Evolutionary conservation across 139 green algal genomes (phyloP), one percentile per base, ranked within the genome.

Genomic region (Chlorella ohadii): DNA sequence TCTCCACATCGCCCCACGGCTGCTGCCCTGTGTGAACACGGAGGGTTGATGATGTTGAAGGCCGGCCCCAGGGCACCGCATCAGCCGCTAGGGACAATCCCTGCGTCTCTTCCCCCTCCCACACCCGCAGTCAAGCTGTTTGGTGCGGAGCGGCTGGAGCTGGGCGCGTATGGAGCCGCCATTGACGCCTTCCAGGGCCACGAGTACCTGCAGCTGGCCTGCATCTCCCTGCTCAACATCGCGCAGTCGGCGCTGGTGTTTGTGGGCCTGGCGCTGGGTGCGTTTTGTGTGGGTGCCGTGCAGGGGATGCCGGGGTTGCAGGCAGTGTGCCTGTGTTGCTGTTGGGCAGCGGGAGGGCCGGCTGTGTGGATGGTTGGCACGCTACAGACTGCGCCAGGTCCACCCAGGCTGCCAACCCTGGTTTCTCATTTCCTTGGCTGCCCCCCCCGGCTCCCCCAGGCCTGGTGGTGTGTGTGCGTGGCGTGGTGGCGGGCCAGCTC

Each of bases 231-330:
- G 22, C 89, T 98, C 41, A 98, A 98, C 86, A 88, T 96, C n/a
- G 87, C 92, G 12, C 96, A 98, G 88, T 92, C 83, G 25, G 4
- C 85, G n/a, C 92, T 98, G 74, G 97, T 98, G 85, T 97, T 93
- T 47, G 17, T 71, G 5, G 94, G 94, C n/a, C 78, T 93, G 25
- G 79, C 80, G 0, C 20, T 72, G 16, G 80, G 79, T 85, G 51
- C 55, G 79, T 15, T n/a, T n/a, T n/a, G n/a, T n/a, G n/a, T n/a
- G n/a, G n/a, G n/a, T n/a, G n/a, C n/a, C n/a, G n/a, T n/a, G n/a
- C n/a, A n/a, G n/a, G n/a, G n/a, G n/a, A n/a, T n/a, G n/a, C n/a
- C n/a, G 44, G 44, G 44, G 44, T 51, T 51, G 44, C 9, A 9
- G 44, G 44, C 44, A 19, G 63, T 33, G 20, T n/a, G 4, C 28